Evolutionary conservation across 2,329 filamentous ascomycete genomes (phyloP).

Genomic region (Pseudogymnoascus sp.): DNA sequence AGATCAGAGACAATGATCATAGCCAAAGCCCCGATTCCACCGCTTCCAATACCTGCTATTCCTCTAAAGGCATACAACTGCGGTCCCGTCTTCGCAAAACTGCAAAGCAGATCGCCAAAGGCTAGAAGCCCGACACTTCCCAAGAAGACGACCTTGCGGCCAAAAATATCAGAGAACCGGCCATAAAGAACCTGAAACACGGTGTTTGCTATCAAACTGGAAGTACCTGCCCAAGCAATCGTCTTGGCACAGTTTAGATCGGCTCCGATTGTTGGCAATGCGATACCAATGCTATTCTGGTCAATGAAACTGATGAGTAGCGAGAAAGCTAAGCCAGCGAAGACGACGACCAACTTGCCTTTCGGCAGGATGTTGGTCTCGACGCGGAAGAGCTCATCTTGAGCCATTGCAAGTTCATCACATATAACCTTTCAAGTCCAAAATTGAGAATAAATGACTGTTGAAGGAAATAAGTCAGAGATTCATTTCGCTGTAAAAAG

Average conservation of each 20-base stretch:
- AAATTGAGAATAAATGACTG: neutral
- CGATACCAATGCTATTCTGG: constrained; percentile 47
- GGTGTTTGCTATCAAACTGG: constrained; percentile 50
- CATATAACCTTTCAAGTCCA: neutral
- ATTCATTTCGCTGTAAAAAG: neutral
- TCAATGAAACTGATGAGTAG: constrained; percentile 50
- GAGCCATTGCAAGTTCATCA: neutral
- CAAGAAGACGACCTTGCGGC: constrained; percentile 53
- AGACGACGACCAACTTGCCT: constrained; percentile 44
- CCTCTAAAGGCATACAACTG: constrained; percentile 58
- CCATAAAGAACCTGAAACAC: constrained; percentile 61
- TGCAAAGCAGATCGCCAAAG: constrained; percentile 54
- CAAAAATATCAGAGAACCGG: constrained; percentile 54
- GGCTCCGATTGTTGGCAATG: constrained; percentile 39
- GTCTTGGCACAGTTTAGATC: constrained; percentile 40
- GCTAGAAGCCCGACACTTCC: constrained; percentile 46
- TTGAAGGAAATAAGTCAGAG: neutral
- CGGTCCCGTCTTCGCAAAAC: constrained; percentile 47
- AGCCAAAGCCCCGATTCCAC: constrained; percentile 51
- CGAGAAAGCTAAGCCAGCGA: constrained; percentile 45
- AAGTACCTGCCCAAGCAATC: constrained; percentile 51
- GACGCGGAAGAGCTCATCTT: constrained; percentile 30
- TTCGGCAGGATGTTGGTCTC: constrained; percentile 53
- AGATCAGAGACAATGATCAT: constrained; percentile 60
- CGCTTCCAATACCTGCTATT: constrained; percentile 55